Percentiles rank a stretch among this genome's conserved stretches.
Evolutionary conservation across 163 green algal genomes (phyloP).

Genomic region (Volvox carteri): DNA sequence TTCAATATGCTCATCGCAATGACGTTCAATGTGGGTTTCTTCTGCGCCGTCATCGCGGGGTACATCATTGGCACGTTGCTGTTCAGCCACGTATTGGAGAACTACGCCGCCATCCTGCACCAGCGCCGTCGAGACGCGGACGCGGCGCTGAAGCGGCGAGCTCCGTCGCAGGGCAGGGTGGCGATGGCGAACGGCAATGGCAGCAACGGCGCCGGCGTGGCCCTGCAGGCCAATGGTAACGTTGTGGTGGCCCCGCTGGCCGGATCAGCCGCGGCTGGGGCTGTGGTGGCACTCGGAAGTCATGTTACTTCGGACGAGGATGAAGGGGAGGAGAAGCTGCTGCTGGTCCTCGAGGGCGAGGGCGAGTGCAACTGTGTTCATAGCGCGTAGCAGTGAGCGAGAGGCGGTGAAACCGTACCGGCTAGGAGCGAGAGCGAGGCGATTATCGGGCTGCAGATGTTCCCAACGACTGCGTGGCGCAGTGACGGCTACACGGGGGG

Average conservation of each 20-base stretch:
- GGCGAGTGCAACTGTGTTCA: slow-evolving; percentile 55
- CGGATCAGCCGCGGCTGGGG: too few relatives aligned
- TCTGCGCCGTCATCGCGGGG: slow-evolving; percentile 69
- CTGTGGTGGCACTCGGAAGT: too few relatives aligned
- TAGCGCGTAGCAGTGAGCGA: slow-evolving; percentile 16
- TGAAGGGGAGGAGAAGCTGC: slow-evolving; percentile 42
- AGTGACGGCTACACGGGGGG: too few relatives aligned
- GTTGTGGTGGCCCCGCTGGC: background rate
- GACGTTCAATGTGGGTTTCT: slow-evolving; percentile 85
- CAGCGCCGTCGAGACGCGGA: background rate
- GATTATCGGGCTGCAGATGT: too few relatives aligned
- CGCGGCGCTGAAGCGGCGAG: background rate
- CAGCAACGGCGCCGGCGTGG: background rate
- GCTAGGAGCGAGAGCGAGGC: too few relatives aligned
- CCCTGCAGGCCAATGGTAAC: background rate
- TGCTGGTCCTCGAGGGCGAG: slow-evolving; percentile 4
- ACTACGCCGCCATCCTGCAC: slow-evolving; percentile 55
- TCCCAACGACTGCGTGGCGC: too few relatives aligned
- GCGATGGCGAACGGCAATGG: background rate
- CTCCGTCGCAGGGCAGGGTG: background rate
- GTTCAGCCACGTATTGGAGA: slow-evolving; percentile 56
- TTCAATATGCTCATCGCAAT: slow-evolving; percentile 83
- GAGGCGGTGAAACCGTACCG: too few relatives aligned
- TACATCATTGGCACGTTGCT: slow-evolving; percentile 56
- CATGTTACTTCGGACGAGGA: background rate